Evolutionary conservation across 768 basidiomycete species (phyloP).

Genomic region (Suillus paluster): DNA sequence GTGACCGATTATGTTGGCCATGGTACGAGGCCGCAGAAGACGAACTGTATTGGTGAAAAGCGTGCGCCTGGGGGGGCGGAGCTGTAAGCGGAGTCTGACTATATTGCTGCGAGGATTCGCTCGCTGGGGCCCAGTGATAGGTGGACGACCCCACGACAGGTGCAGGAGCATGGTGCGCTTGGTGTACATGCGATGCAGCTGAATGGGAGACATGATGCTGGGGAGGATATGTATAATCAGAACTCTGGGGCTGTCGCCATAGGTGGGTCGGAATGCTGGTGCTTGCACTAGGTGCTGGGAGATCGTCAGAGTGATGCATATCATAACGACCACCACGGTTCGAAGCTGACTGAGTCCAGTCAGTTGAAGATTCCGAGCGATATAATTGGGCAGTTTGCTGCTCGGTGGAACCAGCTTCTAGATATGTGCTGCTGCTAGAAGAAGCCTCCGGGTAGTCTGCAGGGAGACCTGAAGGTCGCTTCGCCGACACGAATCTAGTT

Average conservation of each 20-base stretch:
- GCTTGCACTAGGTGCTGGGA: neutral
- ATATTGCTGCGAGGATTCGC: conserved; percentile 14
- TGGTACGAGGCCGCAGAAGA: conserved; percentile 11
- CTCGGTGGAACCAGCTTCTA: neutral
- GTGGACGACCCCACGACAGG: conserved; percentile 19
- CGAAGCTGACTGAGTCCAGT: conserved; percentile 4
- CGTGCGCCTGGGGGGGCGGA: conserved; percentile 14
- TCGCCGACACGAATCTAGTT: conserved; percentile 61
- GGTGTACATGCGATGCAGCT: conserved; percentile 16
- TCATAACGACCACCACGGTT: neutral
- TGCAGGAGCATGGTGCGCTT: conserved; percentile 22
- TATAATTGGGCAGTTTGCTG: neutral
- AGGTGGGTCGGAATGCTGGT: conserved; percentile 14
- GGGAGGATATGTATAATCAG: conserved; percentile 32
- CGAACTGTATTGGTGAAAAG: conserved; percentile 24
- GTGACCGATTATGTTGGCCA: conserved; percentile 24
- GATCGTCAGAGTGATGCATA: neutral
- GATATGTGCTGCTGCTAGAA: conserved; percentile 3
- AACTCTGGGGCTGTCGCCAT: conserved; percentile 33
- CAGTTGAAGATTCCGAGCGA: neutral
- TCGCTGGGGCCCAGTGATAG: conserved; percentile 19
- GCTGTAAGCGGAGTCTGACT: conserved; percentile 12
- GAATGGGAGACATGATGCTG: conserved; percentile 19
- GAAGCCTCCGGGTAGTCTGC: neutral
- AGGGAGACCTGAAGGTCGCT: conserved; percentile 34